Percentiles rank a stretch among this genome's conserved stretches.
These are phyloP conservation scores for Candida sp. DNA, from an alignment of 1,139 yeast genomes.

Conservation along the genomic window DNA sequence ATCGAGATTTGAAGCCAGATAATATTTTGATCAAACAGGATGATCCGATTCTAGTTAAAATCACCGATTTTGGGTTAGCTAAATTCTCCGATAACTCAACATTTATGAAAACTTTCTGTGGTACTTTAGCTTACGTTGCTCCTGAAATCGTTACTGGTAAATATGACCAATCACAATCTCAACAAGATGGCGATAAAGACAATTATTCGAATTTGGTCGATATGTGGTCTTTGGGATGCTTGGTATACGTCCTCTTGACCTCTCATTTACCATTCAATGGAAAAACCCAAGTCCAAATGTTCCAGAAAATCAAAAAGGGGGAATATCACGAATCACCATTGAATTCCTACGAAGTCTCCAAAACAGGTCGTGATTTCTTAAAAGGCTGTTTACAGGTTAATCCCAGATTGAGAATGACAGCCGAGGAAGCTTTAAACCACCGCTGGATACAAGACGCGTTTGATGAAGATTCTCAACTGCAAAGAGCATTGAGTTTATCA, in stretches of 20 bases:
- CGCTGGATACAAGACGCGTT: constrained; percentile 52
- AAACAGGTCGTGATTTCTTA: constrained; percentile 66
- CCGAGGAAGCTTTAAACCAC: constrained; percentile 68
- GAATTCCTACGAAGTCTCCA: constrained; percentile 60
- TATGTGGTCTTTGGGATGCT: constrained; percentile 90
- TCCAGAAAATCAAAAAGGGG: constrained; percentile 71
- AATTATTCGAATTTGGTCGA: constrained; percentile 85
- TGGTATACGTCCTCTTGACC: constrained; percentile 84
- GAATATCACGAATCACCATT: constrained; percentile 80
- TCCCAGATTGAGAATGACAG: constrained; percentile 67
- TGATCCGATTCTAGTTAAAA: constrained; percentile 85
- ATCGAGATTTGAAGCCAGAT: constrained; percentile 91
- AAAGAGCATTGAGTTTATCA: constrained; percentile 54
- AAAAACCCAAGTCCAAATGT: constrained; percentile 81
- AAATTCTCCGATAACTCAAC: constrained; percentile 76
- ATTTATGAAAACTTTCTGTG: constrained; percentile 84
- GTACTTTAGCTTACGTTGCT: constrained; percentile 87
- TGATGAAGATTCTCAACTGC: constrained; percentile 28
- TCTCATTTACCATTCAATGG: constrained; percentile 95
- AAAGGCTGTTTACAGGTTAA: constrained; percentile 68
- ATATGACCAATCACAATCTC: constrained; percentile 33
- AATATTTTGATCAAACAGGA: constrained; percentile 88
- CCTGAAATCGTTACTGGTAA: constrained; percentile 89
- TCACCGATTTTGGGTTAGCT: constrained; percentile 92
- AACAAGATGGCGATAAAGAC: constrained; percentile 10